phyloP scores from a whole-genome alignment of 225 moss, liverwort and hornwort species.

The Straminergon stramineum region DNA sequence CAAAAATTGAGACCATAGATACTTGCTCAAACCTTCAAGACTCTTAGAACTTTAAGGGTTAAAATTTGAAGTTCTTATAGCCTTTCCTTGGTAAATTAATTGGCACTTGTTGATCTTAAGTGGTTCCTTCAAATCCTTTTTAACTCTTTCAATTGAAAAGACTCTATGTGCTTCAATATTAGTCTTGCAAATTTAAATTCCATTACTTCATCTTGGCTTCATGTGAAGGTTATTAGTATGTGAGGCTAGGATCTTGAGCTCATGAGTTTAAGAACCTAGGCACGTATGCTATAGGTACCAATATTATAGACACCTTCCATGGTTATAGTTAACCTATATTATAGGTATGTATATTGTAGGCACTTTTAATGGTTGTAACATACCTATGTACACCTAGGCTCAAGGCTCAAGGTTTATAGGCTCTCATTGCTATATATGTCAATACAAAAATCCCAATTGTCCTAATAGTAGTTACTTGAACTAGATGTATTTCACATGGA shows the following conservation, averaged over 20 bases:
- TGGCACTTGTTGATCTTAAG: neutral
- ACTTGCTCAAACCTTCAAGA: rapidly evolving
- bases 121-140: neutral
- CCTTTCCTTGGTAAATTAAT: neutral
- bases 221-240: rapidly evolving
- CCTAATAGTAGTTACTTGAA: neutral
- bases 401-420: too few relatives aligned
- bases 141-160: neutral
- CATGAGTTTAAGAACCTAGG: too few relatives aligned
- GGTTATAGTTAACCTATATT: too few relatives aligned
- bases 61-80: neutral
- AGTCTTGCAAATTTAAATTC: neutral
- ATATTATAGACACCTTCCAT: too few relatives aligned
- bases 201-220: neutral
- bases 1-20: neutral
- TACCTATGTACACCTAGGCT: too few relatives aligned
- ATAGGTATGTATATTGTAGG: too few relatives aligned
- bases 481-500: neutral
- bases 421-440: neutral
- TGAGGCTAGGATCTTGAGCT: too few relatives aligned
- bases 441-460: rapidly evolving
- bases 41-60: neutral
- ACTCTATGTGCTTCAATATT: neutral
- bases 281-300: too few relatives aligned
- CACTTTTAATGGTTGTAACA: too few relatives aligned